Evolutionary conservation across 2,329 filamentous ascomycete genomes (phyloP).

Genomic region (Zymoseptoria ardabiliae): DNA sequence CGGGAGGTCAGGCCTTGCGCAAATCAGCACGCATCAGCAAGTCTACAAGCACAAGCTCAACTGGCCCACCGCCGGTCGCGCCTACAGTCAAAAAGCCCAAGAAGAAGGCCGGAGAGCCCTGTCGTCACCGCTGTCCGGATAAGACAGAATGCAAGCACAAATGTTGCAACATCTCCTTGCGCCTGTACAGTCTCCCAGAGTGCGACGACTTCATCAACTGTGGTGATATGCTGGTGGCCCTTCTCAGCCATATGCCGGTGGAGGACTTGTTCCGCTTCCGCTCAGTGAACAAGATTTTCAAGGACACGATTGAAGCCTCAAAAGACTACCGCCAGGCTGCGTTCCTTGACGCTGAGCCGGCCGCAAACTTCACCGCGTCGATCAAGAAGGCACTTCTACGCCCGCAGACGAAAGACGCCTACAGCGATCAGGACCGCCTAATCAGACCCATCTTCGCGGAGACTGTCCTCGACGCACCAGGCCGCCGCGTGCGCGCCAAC

Average conservation of each 20-base stretch:
- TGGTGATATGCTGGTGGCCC: not conserved
- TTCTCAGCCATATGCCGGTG: not conserved
- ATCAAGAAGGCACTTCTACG: not conserved
- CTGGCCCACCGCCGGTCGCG: too few species aligned
- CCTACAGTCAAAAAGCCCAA: too few species aligned
- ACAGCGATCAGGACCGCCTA: not conserved
- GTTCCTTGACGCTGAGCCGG: not conserved
- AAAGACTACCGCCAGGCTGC: not conserved
- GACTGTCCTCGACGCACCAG: not conserved
- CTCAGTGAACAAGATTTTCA: not conserved
- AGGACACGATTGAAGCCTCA: not conserved
- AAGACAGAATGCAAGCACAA: not conserved
- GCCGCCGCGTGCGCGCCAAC: not conserved
- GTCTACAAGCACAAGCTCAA: too few species aligned
- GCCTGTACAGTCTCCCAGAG: not conserved
- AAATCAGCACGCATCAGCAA: too few species aligned
- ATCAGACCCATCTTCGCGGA: not conserved
- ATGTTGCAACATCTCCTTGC: not conserved
- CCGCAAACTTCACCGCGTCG: not conserved
- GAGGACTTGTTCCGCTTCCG: not conserved
- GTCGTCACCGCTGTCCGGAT: not conserved
- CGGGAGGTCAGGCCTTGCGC: too few species aligned
- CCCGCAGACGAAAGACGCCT: not conserved
- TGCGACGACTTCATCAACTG: not conserved
- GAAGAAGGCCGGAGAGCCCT: not conserved